phyloP scores from a whole-genome alignment of 176 grass and related monocot genomes.

The Paspalum notatum region DNA sequence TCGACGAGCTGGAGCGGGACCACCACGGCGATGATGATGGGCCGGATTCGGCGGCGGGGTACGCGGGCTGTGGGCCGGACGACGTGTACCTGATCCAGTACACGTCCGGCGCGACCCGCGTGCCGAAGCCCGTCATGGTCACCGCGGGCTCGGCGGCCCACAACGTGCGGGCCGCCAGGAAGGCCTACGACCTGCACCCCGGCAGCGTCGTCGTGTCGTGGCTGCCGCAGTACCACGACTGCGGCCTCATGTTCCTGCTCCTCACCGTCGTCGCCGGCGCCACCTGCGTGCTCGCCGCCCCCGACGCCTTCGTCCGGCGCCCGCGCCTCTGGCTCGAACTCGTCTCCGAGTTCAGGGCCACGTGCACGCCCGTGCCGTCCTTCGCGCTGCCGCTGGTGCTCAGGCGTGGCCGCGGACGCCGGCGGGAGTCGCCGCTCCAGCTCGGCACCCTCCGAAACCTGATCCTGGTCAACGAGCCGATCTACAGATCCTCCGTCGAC shows the following conservation, averaged over 20 bases:
- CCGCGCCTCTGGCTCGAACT: slow-evolving; percentile 67
- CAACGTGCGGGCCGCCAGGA: slow-evolving; percentile 61
- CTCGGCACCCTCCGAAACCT: slow-evolving; percentile 64
- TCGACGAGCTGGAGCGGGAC: slow-evolving; percentile 38
- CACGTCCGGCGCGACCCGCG: slow-evolving; percentile 63
- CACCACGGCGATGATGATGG: neutral
- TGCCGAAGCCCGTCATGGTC: slow-evolving; percentile 56
- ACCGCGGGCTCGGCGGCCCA: slow-evolving; percentile 57
- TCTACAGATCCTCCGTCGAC: slow-evolving; percentile 45
- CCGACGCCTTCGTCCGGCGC: slow-evolving; percentile 38
- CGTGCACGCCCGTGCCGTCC: slow-evolving; percentile 63
- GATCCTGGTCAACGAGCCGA: slow-evolving; percentile 64
- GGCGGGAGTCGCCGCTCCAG: neutral
- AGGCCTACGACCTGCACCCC: slow-evolving; percentile 48
- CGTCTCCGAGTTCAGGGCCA: slow-evolving; percentile 56
- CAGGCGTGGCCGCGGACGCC: slow-evolving; percentile 22
- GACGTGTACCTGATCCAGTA: slow-evolving; percentile 64
- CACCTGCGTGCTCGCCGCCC: slow-evolving; percentile 52
- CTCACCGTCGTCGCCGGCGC: slow-evolving; percentile 61
- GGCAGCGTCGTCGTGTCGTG: slow-evolving; percentile 59
- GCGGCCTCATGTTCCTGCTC: slow-evolving; percentile 73
- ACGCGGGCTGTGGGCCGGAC: slow-evolving; percentile 27
- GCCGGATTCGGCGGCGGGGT: neutral
- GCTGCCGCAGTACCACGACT: slow-evolving; percentile 71
- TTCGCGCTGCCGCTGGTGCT: slow-evolving; percentile 61